phyloP scores from a whole-genome alignment of 441 rosid species.

The Jatropha podagrica region DNA sequence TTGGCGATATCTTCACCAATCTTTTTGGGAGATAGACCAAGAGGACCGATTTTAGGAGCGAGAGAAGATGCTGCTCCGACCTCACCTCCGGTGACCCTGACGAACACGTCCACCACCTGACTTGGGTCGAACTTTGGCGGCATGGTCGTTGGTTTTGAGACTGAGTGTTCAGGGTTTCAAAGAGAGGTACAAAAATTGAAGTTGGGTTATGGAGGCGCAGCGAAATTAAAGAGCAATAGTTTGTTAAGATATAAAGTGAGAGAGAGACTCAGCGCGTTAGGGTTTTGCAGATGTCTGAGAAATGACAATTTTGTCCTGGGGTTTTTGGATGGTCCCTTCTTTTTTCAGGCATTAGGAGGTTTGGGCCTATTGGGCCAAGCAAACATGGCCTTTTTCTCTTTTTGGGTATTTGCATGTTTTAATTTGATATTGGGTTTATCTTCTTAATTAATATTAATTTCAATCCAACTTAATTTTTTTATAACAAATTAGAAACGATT shows the following conservation, averaged over 20 bases:
- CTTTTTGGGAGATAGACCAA: conserved; percentile 85
- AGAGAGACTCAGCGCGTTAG: conserved; percentile 17
- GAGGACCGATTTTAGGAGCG: conserved; percentile 81
- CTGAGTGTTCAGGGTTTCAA: neutral
- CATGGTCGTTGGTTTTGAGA: conserved; percentile 32
- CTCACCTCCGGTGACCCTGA: conserved; percentile 87
- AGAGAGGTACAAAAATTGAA: neutral
- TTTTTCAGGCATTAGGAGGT: too few species aligned
- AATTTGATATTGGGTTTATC: too few species aligned
- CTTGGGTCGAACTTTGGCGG: conserved; percentile 82
- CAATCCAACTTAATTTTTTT: too few species aligned
- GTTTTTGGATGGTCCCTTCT: neutral
- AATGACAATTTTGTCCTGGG: conserved; percentile 22
- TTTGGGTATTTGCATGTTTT: too few species aligned
- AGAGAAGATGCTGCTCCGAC: conserved; percentile 74
- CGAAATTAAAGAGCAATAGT: neutral
- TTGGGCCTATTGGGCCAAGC: neutral
- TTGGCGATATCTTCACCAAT: conserved; percentile 90
- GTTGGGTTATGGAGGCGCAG: conserved; percentile 15
- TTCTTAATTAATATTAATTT: too few species aligned
- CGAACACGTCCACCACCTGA: conserved; percentile 77
- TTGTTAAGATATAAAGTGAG: neutral
- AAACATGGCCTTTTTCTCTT: too few species aligned
- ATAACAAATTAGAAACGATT: too few species aligned
- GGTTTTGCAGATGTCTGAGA: conserved; percentile 24